These are phyloP conservation scores for Debaryomyces udenii DNA, from an alignment of 1,139 yeast species.

Conservation along the genomic window DNA sequence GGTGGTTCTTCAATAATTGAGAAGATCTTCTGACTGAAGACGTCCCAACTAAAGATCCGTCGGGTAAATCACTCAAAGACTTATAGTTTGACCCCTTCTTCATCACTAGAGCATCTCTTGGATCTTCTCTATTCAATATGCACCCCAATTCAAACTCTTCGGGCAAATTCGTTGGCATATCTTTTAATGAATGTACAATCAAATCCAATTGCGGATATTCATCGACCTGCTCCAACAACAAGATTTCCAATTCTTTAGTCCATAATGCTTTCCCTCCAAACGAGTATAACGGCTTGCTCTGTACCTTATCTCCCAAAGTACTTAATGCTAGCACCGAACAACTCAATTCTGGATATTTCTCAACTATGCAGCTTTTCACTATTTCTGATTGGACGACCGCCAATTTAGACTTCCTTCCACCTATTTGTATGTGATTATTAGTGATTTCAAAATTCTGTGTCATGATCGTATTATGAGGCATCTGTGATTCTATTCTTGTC, in stretches of 20 bases:
- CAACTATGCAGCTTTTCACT: conserved; percentile 63
- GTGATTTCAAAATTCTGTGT: conserved; percentile 6
- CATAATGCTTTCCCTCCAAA: conserved; percentile 96
- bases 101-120: conserved; percentile 94
- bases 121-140: conserved; percentile 82
- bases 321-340: conserved; percentile 77
- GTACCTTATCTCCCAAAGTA: conserved; percentile 90
- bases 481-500: not conserved
- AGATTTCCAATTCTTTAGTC: conserved; percentile 91
- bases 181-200: conserved; percentile 92
- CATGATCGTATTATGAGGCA: conserved; percentile 10
- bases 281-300: conserved; percentile 81
- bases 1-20: conserved; percentile 45
- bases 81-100: conserved; percentile 64
- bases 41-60: conserved; percentile 88
- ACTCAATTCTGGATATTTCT: conserved; percentile 58
- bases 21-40: conserved; percentile 94
- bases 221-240: conserved; percentile 66
- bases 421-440: conserved; percentile 53
- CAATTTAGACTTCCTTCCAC: conserved; percentile 85
- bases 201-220: conserved; percentile 73
- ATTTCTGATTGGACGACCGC: conserved; percentile 87
- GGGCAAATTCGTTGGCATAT: conserved; percentile 91
- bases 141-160: conserved; percentile 90
- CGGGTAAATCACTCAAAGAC: conserved; percentile 72